Conservation (phyloP, 2,329 filamentous ascomycete species). For the Bertia moriformis region DNA sequence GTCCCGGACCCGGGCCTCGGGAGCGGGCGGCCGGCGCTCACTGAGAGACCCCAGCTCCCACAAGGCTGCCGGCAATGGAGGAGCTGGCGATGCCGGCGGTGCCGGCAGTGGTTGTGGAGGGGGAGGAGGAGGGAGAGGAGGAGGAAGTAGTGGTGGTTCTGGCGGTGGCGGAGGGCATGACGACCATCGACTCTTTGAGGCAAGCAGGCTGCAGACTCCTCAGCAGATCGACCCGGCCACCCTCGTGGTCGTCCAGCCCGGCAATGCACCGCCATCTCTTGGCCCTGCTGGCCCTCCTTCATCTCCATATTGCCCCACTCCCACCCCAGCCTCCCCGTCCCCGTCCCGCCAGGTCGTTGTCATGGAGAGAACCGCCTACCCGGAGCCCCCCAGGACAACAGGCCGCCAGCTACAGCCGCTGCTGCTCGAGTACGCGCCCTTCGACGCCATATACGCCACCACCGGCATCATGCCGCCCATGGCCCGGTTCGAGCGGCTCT, state of each 20-base stretch:
- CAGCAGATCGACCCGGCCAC: conserved; percentile 40
- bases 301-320: conserved; percentile 15
- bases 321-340: conserved; percentile 13
- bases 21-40: conserved; percentile 16
- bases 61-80: conserved; percentile 13
- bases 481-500: conserved; percentile 49
- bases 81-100: conserved; percentile 19
- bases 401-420: too few relatives aligned
- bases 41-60: too few relatives aligned
- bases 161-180: too few relatives aligned
- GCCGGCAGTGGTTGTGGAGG: too few relatives aligned
- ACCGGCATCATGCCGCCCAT: conserved; percentile 51
- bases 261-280: too few relatives aligned
- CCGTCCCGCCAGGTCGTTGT: conserved; percentile 30
- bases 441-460: conserved; percentile 44
- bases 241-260: conserved; percentile 26
- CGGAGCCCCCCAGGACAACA: conserved; percentile 26
- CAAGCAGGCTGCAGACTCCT: conserved; percentile 44
- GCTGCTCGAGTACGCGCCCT: conserved; percentile 57
- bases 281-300: too few relatives aligned
- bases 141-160: too few relatives aligned
- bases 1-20: conserved; percentile 49
- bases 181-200: conserved; percentile 41
- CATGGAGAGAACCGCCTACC: conserved; percentile 35
- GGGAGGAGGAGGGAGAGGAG: too few relatives aligned